Conservation (phyloP, 1,284 basidiomycete species). For the Rhodotorula sp. region DNA sequence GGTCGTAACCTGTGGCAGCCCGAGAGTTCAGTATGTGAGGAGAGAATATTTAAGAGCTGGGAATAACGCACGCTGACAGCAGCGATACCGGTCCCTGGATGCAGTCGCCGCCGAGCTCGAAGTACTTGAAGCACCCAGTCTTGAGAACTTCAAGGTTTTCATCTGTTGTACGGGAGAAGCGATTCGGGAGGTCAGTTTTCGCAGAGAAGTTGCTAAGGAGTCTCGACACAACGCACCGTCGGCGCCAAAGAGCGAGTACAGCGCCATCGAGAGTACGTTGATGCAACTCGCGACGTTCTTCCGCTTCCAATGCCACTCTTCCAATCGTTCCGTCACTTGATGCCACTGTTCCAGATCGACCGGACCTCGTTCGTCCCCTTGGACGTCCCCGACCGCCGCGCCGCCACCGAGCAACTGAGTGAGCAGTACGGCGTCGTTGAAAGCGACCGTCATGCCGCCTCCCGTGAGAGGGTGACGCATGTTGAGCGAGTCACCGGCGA, state of each 20-base stretch:
- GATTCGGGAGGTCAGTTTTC: slow-evolving; percentile 1
- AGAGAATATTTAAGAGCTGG: slow-evolving; percentile 2
- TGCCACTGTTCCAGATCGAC: slow-evolving; percentile 61
- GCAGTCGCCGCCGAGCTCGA: slow-evolving; percentile 87
- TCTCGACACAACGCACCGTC: slow-evolving; percentile 63
- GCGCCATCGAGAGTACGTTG: slow-evolving; percentile 83
- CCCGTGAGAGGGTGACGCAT: slow-evolving; percentile 99
- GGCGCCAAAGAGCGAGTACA: slow-evolving; percentile 85
- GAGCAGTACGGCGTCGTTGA: slow-evolving; percentile 77
- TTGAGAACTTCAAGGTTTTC: slow-evolving; percentile 76
- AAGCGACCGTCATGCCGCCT: slow-evolving; percentile 91
- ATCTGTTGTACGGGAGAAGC: slow-evolving; percentile 53
- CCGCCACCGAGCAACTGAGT: slow-evolving; percentile 59
- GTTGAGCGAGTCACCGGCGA: slow-evolving; percentile 96
- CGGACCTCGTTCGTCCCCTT: slow-evolving; percentile 25
- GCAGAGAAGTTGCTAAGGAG: slow-evolving; percentile 12
- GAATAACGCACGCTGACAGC: slow-evolving; percentile 66
- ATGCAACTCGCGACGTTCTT: slow-evolving; percentile 78
- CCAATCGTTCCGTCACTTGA: slow-evolving; percentile 59
- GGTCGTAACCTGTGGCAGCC: slow-evolving; percentile 58
- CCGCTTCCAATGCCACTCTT: slow-evolving; percentile 77
- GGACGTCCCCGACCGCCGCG: slow-evolving; percentile 18
- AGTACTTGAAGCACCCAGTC: slow-evolving; percentile 96
- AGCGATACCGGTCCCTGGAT: slow-evolving; percentile 83
- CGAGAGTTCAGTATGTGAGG: background rate